Conservation (phyloP, 2,329 filamentous ascomycete species). For the Ceratocystis smalleyi region DNA sequence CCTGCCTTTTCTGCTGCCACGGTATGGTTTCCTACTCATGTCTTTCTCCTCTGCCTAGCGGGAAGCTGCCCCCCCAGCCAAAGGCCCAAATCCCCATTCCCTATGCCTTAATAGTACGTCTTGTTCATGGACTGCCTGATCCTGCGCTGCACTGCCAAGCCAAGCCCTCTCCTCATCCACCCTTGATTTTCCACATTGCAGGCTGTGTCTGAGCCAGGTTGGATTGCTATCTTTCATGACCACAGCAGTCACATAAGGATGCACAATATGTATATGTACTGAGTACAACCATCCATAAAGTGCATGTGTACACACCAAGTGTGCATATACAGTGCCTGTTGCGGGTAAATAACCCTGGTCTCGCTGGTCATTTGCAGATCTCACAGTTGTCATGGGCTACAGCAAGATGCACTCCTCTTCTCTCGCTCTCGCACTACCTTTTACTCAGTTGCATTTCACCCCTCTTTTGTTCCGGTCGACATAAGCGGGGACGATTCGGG, state of each 20-base stretch:
- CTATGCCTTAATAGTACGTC: too few relatives aligned
- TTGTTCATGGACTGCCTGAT: too few relatives aligned
- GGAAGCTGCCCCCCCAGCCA: background rate
- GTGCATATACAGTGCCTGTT: background rate
- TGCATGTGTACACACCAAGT: background rate
- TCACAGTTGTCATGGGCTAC: background rate
- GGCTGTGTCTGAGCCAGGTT: background rate
- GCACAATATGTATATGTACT: background rate
- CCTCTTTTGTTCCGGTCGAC: background rate
- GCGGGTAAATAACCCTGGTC: background rate
- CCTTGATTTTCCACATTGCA: background rate
- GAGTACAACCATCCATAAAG: background rate
- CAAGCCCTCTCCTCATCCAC: background rate
- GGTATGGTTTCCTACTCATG: background rate
- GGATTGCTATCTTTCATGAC: background rate
- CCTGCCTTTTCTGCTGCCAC: background rate
- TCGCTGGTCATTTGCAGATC: slow-evolving; percentile 2
- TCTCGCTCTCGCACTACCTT: background rate
- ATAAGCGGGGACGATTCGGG: background rate
- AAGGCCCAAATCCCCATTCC: too few relatives aligned
- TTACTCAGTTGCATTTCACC: background rate
- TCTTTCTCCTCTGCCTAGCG: background rate
- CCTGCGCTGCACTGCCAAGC: background rate
- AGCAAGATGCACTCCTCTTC: slow-evolving; percentile 1
- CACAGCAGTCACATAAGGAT: background rate